Evolutionary conservation across 2,329 filamentous ascomycete genomes (phyloP), one percentile per base, ranked within the genome.

Genomic region (Sporothrix globosa): DNA sequence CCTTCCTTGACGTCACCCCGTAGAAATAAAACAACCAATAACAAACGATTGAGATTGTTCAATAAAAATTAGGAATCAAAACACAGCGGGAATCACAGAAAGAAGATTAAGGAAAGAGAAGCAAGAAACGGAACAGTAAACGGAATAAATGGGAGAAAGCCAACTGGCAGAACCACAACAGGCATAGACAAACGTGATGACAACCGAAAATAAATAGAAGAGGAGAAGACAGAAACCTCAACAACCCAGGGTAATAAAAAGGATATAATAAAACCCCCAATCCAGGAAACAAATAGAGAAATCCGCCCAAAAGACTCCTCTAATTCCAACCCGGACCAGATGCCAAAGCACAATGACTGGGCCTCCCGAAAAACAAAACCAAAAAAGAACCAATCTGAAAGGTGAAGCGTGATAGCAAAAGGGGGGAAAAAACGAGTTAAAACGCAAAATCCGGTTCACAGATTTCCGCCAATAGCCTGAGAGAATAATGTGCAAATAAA

Each of bases 241-340:
- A 52, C 63, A 17, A 27, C 53, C 41, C 39, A 52, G 17, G 27
- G 41, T 50, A 61, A 50, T 24, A 72, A 63, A 69, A 68, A 30
- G 67, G 54, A 54, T 50, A 69, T 50, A 53, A 34, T 21, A 67
- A 50, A 34, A 39, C 24, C 34, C 60, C 54, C 50, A 21, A 46
- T 50, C 56, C 58, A 21, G 58, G 39, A 53, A 69, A 11, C 50
- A 65, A 48, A 67, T 34, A 6, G 61, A 70, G 61, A 67, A 69
- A 72, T 70, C 71, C 70, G 63, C 69, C 71, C 68, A 71, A 34
- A 34, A 71, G 71, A 72, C 70, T 70, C 70, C 70, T 73, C 68
- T 69, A 69, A 52, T 53, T 69, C 69, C 67, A 65, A 69, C 69
- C 69, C n/a, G 24, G 69, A 46, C 66, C 67, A 66, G 44, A 69